Evolutionary conservation across 1,284 basidiomycete species (phyloP), one percentile per base, ranked within the genome.

Genomic region (Lentinula novae-zelandiae): DNA sequence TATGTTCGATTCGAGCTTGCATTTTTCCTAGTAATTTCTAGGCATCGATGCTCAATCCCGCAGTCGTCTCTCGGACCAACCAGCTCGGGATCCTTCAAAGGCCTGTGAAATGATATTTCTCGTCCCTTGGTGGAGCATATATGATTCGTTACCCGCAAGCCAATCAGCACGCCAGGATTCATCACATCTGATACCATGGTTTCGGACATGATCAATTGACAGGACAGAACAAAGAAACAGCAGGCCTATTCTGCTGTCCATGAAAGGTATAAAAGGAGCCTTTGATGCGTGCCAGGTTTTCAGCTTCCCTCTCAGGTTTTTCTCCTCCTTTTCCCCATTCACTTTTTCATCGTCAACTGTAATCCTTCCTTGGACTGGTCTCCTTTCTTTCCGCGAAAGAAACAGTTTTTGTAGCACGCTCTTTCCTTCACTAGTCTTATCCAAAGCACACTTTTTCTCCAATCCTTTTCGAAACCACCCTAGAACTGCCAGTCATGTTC

Each of bases 401-500:
- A 60, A 34, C 22, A 50, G n/a, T 49, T 49, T 50, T 46, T 46
- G 27, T 27, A 20, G 17, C 44, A 50, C 49, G 49, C 49, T 33
- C 49, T 50, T 33, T 50, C 49, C 10, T 31, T 15, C 49, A 50
- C 49, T 50, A 50, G 49, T 34, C 44, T 46, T 20, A 2, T 46
- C 44, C 36, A 8, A 17, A 46, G 44, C 10, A 50, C 49, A 3
- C 49, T 50, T 50, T 50, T 15, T 7, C 12, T 31, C 8, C 7
- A 2, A 8, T 2, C 8, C 17, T n/a, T 48, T 9, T 33, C n/a
- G 13, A 20, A 20, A 50, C 15, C 5, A 50, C 31, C 31, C 31
- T 22, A 22, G 34, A 49, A 42, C 33, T 52, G 38, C 44, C 53
- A 48, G 53, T 42, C 54, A 78, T 79, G 76, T 73, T 77, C 65